These are phyloP conservation scores for Arachis stenosperma DNA, from an alignment of 306 rosid genomes.

Conservation along the genomic window DNA sequence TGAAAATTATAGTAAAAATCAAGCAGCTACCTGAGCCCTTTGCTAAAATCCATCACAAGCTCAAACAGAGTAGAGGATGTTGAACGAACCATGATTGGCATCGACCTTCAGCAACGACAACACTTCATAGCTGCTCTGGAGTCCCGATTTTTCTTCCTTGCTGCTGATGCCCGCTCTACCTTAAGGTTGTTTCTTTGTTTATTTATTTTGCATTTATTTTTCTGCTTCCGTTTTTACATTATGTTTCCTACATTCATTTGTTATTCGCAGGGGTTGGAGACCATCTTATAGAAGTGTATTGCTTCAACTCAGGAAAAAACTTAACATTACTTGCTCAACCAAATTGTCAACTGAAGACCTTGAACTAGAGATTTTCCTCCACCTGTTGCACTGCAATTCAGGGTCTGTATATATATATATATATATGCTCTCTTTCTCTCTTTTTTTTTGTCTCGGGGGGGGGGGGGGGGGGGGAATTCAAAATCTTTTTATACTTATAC, in stretches of 20 bases:
- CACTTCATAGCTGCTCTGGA: constrained; percentile 68
- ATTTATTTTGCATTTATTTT: background rate
- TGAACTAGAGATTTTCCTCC: constrained; percentile 92
- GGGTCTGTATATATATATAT: constrained; percentile 44
- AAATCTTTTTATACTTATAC: constrained; percentile 1
- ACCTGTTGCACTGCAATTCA: constrained; percentile 64
- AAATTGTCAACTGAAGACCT: constrained; percentile 79
- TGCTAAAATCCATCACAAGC: constrained; percentile 74
- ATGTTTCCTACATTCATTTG: background rate
- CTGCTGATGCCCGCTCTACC: constrained; percentile 91
- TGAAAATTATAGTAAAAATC: background rate
- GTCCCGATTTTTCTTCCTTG: constrained; percentile 87
- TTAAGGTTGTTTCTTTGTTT: constrained; percentile 63
- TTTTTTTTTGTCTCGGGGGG: background rate
- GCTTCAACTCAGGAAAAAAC: constrained; percentile 72
- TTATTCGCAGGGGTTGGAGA: constrained; percentile 81
- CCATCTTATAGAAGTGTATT: constrained; percentile 90
- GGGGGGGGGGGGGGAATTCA: background rate
- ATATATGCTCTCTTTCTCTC: background rate
- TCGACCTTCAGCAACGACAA: constrained; percentile 76
- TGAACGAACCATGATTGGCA: constrained; percentile 69
- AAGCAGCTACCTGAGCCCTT: constrained; percentile 92
- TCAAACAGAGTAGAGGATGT: constrained; percentile 48
- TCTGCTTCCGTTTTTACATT: background rate
- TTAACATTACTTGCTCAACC: constrained; percentile 75